Base-by-base conservation (phyloP, 2,329 filamentous ascomycete species). In the Colletotrichum acutatum region DNA sequence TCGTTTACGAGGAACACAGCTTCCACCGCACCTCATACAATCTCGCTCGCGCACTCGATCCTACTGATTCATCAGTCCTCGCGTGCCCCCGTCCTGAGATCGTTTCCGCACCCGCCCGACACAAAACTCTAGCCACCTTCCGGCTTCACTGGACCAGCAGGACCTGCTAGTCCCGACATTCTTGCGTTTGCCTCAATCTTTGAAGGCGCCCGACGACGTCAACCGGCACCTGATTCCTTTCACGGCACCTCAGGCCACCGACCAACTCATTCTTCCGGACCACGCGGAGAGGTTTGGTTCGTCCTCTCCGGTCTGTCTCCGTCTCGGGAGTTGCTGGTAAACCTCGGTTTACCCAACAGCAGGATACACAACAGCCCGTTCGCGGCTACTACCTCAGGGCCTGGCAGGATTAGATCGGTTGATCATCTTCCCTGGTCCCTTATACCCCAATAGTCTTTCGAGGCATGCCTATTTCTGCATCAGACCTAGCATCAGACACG, bases 281-380 rank as follows among this genome's bases (percentile, higher is more conserved):
- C 64, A 79, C 81, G 79, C 80, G 79, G 80, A 76, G 80, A 82
- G 80, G 81, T 81, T 49, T 76, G 77, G 76, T 66, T 77, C 74
- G 53, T 78, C 80, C 81, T 82, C 80, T 81, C 79, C 80, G 80
- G 79, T 80, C 81, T 79, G 54, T 63, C 64, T 73, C 71, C 66
- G 52, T 26, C 32, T 16, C 53, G 49, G 73, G 72, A 65, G 72
- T 68, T 73, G 63, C 42, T 63, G 60, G 56, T 70, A 65, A 32
- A 70, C 73, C 52, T 63, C 37, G 61, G 65, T 72, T 74, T 58
- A 54, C 67, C 68, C 49, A 42, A 56, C 46, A 62, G 54, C 67
- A 66, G 61, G 61, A 70, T 42, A 24, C 37, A 57, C 30, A 53
- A 42, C 58, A 71, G 46, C 66, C 59, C 24, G 49, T 61, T 28